Evolutionary conservation across 164 flowering plant species (phyloP), one percentile per base, ranked within the genome.

Genomic region (Annona squamosa): DNA sequence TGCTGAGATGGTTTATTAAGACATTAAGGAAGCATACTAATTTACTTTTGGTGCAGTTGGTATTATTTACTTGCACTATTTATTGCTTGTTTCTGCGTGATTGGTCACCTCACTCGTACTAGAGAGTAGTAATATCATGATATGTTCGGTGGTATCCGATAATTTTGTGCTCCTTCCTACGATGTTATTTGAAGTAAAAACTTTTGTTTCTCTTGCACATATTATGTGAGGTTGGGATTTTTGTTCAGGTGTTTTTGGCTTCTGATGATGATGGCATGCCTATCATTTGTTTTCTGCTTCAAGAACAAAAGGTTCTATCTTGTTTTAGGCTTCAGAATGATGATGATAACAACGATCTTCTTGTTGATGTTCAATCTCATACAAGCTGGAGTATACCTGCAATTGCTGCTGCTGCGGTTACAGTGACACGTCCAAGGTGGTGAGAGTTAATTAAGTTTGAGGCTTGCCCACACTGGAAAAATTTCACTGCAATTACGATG

Each of bases 341-440:
- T 72, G 95, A 89, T 75, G 84, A 83, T 26, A 84, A 85, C 76
- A 81, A 81, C 78, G 94, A 89, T 73, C 77, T 86, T 77, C 80
- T 90, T 70, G 85, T 75, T 85, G 97, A 93, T 82, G 74, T 90
- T 67, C 89, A 90, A 81, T 88, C 95, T 72, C 94, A 90, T 72
- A 78, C 83, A 87, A 87, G 92, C 83, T 91, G 97, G 99, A 89
- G 84, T 79, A 79, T 93, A 70, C 87, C 90, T 59, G 98, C 97
- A 10, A 75, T 88, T 84, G 89, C 89, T 63, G 99, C 98, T 69
- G 91, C 85, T n/a, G 86, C 98, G 64, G 91, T 93, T 72, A 74
- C 77, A 76, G 99, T 93, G 66, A 91, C 97, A 73, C 95, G 91
- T 13, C 94, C 95, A 71, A 84, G 93, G 95, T 95, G 73, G 71